Percentiles rank a stretch among this genome's conserved stretches.
These are phyloP conservation scores for Aureobasidium sp. DNA, from an alignment of 2,329 filamentous ascomycete genomes.

Conservation along the genomic window DNA sequence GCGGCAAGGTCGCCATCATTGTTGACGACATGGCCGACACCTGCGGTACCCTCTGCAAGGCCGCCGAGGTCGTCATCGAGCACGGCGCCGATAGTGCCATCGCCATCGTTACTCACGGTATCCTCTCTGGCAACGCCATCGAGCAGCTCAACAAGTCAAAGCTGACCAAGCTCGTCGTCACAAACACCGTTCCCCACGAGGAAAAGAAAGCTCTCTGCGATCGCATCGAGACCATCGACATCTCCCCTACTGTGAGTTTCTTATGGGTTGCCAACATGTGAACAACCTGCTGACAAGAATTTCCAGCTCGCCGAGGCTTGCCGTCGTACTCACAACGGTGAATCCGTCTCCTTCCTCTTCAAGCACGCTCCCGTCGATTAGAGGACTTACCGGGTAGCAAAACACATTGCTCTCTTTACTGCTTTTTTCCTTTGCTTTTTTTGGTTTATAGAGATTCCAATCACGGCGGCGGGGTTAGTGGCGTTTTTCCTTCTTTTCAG, in stretches of 20 bases:
- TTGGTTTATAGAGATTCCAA: neutral
- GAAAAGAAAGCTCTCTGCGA: constrained; percentile 74
- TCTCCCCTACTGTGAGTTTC: constrained; percentile 64
- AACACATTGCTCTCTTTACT: neutral
- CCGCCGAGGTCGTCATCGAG: constrained; percentile 78
- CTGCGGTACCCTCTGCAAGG: constrained; percentile 81
- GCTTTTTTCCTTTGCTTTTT: neutral
- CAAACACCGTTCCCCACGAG: constrained; percentile 77
- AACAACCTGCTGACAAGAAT: neutral
- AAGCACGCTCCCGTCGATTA: constrained; percentile 52
- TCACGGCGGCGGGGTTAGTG: constrained; percentile 7
- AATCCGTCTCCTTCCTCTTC: constrained; percentile 61
- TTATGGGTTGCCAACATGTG: neutral
- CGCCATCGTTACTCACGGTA: constrained; percentile 92
- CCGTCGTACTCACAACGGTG: constrained; percentile 61
- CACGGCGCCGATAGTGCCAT: constrained; percentile 83
- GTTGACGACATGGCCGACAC: constrained; percentile 99
- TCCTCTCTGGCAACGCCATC: constrained; percentile 80
- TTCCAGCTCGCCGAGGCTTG: constrained; percentile 58
- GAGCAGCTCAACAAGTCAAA: constrained; percentile 75
- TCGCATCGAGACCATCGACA: constrained; percentile 84
- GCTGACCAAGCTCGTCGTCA: constrained; percentile 74
- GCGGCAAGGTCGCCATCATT: constrained; percentile 85
- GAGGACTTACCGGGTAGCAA: neutral
- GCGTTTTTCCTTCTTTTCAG: neutral